Base-by-base conservation (phyloP, 257 asterid genomes). In the Osmanthus fragrans region DNA sequence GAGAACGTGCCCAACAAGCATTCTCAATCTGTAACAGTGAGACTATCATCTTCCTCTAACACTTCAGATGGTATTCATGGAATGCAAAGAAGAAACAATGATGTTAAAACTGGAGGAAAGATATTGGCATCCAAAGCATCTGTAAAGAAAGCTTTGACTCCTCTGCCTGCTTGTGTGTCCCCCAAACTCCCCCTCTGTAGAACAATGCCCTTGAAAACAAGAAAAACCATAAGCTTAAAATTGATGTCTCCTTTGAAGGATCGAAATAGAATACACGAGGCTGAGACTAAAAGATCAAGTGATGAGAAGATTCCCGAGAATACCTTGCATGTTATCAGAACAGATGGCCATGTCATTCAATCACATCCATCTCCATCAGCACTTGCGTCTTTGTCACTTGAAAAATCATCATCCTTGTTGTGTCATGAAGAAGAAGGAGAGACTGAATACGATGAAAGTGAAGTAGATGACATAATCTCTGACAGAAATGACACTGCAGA, bases 391-490 rank as follows among this genome's bases (percentile, higher is more conserved):
- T n/a, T 25, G 8, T 75, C 89, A 37, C 79, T 32, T 39, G 82
- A 69, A 68, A 82, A 72, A 77, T 79, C 54, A 76, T 54, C 72
- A 81, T 23, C 87, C 86, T 5, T 87, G 19, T 82, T 87, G 19
- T 81, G 90, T 91, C 82, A 89, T 87, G 82, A 89, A 85, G 69
- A 94, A 96, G 15, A 2, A 40, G 16, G 15, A 4, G 83, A 60
- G 32, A 63, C 23, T 0, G 75, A 71, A 64, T 36, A 58, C 23
- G 76, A 36, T 54, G 64, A 40, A 37, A 49, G 32, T 30, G 75
- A 72, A 40, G 69, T 33, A 18, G 80, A 69, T 68, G 71, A 81
- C 74, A 47, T 72, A 34, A 56, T 67, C 70, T 40, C 83, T 40
- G 15, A 40, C 47, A 40, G 47, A 9, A 40, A 40, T n/a, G 82